Evolutionary conservation across 495 filamentous ascomycete species (phyloP), one percentile per base, ranked within the genome.

Genomic region (Penicillium angulare): DNA sequence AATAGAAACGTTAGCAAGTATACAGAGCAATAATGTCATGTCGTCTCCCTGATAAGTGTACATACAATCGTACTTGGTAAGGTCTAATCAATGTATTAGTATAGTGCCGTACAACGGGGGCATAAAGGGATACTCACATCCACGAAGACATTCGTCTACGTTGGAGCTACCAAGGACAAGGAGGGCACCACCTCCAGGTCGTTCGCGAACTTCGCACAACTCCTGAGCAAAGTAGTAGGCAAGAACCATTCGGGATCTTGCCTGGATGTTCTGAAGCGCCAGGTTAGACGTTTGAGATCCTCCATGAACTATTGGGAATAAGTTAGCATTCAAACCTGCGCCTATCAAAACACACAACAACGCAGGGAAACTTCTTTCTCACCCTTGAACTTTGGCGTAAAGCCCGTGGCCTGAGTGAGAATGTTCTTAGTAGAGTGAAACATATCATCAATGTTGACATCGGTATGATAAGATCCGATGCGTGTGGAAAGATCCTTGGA

Each of bases 331-430:
- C n/a, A n/a, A n/a, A n/a, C n/a, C n/a, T n/a, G n/a, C n/a, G n/a
- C n/a, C n/a, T n/a, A n/a, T n/a, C n/a, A n/a, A n/a, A n/a, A n/a
- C n/a, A n/a, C n/a, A n/a, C n/a, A n/a, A n/a, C n/a, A n/a, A n/a
- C n/a, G n/a, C n/a, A n/a, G n/a, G n/a, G n/a, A 20, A 52, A 33
- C 13, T 27, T 13, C 24, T 7, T 16, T 34, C 40, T 27, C 6
- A 52, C 49, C 49, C 33, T 52, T 52, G 41, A 52, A 52, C 21
- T 45, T 52, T 24, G 49, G 49, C 16, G 43, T 18, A 21, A 52
- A 52, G 22, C 49, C 49, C 1, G 49, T 52, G n/a, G 49, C 49
- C 21, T 35, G 40, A 10, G 49, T 52, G 12, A 52, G 24, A 44
- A 52, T 52, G 18, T 52, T 52, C 23, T 35, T 52, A 32, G 49